Percentiles rank a stretch among this genome's conserved stretches.
phyloP scores from a whole-genome alignment of 2,329 filamentous ascomycete species.

The Hypoxylon sp. region DNA sequence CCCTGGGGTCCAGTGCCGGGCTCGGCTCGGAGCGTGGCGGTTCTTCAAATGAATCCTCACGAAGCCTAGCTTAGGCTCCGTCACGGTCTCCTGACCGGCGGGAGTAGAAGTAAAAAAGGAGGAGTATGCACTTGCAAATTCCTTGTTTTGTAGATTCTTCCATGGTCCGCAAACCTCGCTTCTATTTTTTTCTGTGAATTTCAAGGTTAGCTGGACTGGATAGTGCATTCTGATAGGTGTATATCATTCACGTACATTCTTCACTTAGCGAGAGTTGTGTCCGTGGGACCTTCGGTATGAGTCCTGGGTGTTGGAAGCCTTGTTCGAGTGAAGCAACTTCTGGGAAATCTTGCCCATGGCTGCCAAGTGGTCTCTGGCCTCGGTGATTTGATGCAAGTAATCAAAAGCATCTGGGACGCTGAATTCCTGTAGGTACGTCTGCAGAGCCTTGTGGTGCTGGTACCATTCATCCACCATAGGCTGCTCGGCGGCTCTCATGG shows the following conservation, averaged over 20 bases:
- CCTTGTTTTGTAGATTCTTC: constrained; percentile 38
- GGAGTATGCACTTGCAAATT: constrained; percentile 51
- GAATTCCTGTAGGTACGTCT: constrained; percentile 69
- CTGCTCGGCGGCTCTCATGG: constrained; percentile 56
- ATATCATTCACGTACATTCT: constrained; percentile 47
- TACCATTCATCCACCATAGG: constrained; percentile 69
- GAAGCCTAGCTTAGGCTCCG: constrained; percentile 39
- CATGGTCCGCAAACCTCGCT: constrained; percentile 38
- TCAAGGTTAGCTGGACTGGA: constrained; percentile 27
- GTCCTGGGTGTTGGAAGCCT: constrained; percentile 51
- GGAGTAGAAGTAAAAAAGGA: constrained; percentile 43
- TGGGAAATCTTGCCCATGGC: constrained; percentile 68
- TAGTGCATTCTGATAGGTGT: background rate
- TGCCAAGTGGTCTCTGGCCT: constrained; percentile 65
- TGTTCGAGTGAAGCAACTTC: constrained; percentile 56
- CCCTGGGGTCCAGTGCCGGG: constrained; percentile 40
- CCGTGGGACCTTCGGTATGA: constrained; percentile 57
- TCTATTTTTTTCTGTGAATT: constrained; percentile 26
- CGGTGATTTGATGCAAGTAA: constrained; percentile 67
- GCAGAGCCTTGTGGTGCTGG: constrained; percentile 74
- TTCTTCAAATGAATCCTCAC: constrained; percentile 37
- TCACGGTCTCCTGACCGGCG: constrained; percentile 44
- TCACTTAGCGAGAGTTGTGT: constrained; percentile 58
- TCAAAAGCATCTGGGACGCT: constrained; percentile 66
- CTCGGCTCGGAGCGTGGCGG: constrained; percentile 41